These are phyloP conservation scores for Chrysoporthe austroafricana DNA, from an alignment of 2,329 filamentous ascomycete genomes.

Conservation along the genomic window DNA sequence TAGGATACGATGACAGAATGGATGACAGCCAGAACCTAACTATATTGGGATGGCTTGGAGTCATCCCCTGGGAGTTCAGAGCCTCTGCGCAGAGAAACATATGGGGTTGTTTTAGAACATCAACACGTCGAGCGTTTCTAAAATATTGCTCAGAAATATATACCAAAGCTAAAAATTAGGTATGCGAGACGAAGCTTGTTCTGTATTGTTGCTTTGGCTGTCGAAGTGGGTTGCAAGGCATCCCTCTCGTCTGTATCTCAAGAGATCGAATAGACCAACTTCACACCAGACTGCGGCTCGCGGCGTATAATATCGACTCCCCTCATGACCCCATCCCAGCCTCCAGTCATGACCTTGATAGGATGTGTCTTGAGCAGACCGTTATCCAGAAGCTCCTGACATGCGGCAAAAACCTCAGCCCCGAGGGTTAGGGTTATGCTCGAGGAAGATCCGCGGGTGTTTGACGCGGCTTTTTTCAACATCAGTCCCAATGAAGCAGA, in stretches of 20 bases:
- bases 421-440: too few relatives aligned
- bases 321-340: neutral
- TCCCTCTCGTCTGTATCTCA: neutral
- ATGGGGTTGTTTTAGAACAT: too few relatives aligned
- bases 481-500: constrained; percentile 32
- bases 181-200: too few relatives aligned
- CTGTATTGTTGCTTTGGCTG: too few relatives aligned
- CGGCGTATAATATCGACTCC: neutral
- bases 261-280: neutral
- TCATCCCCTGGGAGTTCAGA: too few relatives aligned
- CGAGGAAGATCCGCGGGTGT: neutral
- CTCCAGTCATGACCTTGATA: neutral
- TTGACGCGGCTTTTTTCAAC: constrained; percentile 35
- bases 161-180: too few relatives aligned
- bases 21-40: too few relatives aligned
- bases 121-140: too few relatives aligned
- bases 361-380: constrained; percentile 2
- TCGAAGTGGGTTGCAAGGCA: neutral
- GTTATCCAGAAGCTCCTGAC: neutral
- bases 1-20: too few relatives aligned
- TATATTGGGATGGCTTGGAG: too few relatives aligned
- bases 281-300: neutral
- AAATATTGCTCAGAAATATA: too few relatives aligned
- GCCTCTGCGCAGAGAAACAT: too few relatives aligned
- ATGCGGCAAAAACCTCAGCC: neutral